These are phyloP conservation scores for Epichloe gansuensis DNA, from an alignment of 2,329 filamentous ascomycete species.

Conservation along the genomic window DNA sequence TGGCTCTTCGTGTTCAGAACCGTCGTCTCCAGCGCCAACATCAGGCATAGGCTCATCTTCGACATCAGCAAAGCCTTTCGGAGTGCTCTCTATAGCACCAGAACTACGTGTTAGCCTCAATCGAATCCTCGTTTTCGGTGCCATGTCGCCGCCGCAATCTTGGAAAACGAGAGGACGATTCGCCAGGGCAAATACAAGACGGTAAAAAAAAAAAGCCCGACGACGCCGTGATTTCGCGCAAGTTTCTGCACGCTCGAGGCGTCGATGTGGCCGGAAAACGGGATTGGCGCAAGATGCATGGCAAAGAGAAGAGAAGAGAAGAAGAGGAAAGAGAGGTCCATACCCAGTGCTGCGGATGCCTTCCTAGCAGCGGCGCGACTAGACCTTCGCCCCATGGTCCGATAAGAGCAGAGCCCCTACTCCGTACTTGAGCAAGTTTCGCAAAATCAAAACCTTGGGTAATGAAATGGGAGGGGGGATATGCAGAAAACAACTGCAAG, in stretches of 20 bases:
- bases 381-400: constrained; percentile 29
- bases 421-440: background rate
- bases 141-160: constrained; percentile 10
- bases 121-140: constrained; percentile 17
- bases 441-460: background rate
- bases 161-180: background rate
- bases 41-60: constrained; percentile 29
- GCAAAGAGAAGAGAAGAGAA: background rate
- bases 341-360: constrained; percentile 40
- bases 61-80: constrained; percentile 27
- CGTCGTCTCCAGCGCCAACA: constrained; percentile 12
- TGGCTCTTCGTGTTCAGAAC: constrained; percentile 16
- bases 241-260: background rate
- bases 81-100: constrained; percentile 26
- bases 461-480: background rate
- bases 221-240: background rate
- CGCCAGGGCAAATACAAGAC: background rate
- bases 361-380: constrained; percentile 41
- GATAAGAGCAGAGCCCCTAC: background rate
- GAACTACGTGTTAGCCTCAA: constrained; percentile 21
- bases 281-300: background rate
- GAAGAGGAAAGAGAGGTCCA: constrained; percentile 13
- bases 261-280: background rate
- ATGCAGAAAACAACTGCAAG: background rate
- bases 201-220: background rate